Evolutionary conservation across 164 flowering plant species (phyloP), one percentile per base, ranked within the genome.

Genomic region (Houttuynia cordata): DNA sequence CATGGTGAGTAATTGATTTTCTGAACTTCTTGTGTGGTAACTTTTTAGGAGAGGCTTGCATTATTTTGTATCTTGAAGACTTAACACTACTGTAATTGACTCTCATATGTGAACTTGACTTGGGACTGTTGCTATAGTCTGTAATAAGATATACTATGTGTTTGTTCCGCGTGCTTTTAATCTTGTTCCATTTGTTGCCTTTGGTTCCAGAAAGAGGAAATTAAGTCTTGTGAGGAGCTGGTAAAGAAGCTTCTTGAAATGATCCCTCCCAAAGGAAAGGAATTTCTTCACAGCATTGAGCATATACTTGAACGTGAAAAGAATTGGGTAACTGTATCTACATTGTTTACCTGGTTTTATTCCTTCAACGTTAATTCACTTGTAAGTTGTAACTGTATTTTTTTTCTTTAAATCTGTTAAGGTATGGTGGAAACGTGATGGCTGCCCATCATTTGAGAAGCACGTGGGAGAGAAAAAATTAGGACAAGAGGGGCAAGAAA

Each of bases 341-440:
- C 57, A 8, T 24, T 54, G 10, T 37, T 15, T 15, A 8, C 13
- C 19, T 21, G 57, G 15, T 13, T 9, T n/a, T n/a, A n/a, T n/a
- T n/a, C n/a, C n/a, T n/a, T n/a, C n/a, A n/a, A n/a, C 21, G 34
- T 17, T 54, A 12, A 17, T 30, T 19, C n/a, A 24, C 41, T 47
- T 49, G 39, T 45, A 18, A 10, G n/a, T n/a, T n/a, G n/a, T 45
- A 18, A 10, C 50, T 8, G 3, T 37, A 62, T 57, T 53, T 15
- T 10, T 55, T 30, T 40, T 22, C 51, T 45, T 21, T 18, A 55
- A 51, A 0, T 64, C 21, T 24, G 39, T 67, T 42, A 62, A 93
- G 99, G 87, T 90, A 39, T 93, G 99, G 99, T 93, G 99, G 97
- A 93, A 93, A 75, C 92, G 95, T 63, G 99, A 93, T 81, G 91